Evolutionary conservation across 805 yeast genomes (phyloP).

Genomic region (Diddensiella caesifluorescens): DNA sequence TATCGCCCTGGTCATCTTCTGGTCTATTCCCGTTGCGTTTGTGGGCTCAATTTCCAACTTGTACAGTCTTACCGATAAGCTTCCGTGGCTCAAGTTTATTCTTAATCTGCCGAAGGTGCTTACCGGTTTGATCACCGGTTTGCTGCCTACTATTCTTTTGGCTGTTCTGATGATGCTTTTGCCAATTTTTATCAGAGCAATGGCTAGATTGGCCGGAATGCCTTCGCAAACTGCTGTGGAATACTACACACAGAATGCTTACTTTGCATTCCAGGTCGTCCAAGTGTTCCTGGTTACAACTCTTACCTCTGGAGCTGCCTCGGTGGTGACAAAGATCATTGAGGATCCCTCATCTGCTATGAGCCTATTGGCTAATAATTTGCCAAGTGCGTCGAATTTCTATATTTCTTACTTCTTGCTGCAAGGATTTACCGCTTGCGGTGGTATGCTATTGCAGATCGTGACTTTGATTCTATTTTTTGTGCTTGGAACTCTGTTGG

Average conservation of each 20-base stretch:
- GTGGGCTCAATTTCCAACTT: constrained; percentile 92
- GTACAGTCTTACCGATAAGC: constrained; percentile 60
- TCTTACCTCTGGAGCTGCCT: constrained; percentile 72
- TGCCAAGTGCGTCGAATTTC: constrained; percentile 89
- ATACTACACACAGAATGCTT: constrained; percentile 81
- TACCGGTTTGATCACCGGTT: constrained; percentile 80
- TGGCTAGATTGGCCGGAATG: constrained; percentile 71
- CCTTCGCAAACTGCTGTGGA: constrained; percentile 70
- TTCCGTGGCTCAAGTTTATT: constrained; percentile 72
- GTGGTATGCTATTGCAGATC: constrained; percentile 72
- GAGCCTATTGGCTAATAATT: constrained; percentile 62
- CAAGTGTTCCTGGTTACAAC: constrained; percentile 85
- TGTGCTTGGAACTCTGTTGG: constrained; percentile 64
- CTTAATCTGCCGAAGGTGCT: constrained; percentile 63
- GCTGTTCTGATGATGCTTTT: constrained; percentile 79
- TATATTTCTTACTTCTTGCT: constrained; percentile 77
- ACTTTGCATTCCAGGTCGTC: constrained; percentile 82
- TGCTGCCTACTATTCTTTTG: constrained; percentile 77
- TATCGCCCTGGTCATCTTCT: constrained; percentile 70
- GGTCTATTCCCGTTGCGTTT: constrained; percentile 98
- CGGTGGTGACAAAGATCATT: constrained; percentile 68
- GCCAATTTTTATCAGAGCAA: constrained; percentile 73
- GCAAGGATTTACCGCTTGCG: constrained; percentile 73
- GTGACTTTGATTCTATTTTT: constrained; percentile 68
- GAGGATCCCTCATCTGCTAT: constrained; percentile 69